A percentile compares a stretch with the other conserved stretches of the same genome.
These are phyloP conservation scores for Posidonia oceanica DNA, from an alignment of 116 monocot genomes.

Conservation along the genomic window DNA sequence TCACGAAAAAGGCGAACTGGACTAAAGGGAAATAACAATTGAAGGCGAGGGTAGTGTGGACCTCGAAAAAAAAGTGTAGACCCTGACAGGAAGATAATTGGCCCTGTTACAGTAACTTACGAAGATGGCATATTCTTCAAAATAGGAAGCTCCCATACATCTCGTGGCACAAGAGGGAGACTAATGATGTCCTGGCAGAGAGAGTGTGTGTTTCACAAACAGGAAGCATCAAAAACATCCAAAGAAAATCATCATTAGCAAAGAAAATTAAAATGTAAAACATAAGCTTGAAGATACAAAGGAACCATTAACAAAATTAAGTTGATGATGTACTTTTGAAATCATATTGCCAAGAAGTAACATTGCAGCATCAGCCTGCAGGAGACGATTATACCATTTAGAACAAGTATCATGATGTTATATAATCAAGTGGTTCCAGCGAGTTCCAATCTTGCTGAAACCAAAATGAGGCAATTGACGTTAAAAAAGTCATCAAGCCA, in stretches of 20 bases:
- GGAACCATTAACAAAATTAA: background rate
- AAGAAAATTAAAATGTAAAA: background rate
- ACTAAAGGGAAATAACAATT: too few species aligned
- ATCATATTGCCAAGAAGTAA: slow-evolving; percentile 60
- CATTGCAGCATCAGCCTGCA: slow-evolving; percentile 63
- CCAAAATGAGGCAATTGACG: too few species aligned
- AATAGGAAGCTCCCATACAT: slow-evolving; percentile 71
- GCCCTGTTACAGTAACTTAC: slow-evolving; percentile 17
- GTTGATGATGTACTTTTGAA: slow-evolving; percentile 23
- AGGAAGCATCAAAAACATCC: background rate
- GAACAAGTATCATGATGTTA: background rate
- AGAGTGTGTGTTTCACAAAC: background rate
- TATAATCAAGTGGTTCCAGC: background rate
- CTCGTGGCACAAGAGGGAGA: slow-evolving; percentile 45
- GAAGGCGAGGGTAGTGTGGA: too few species aligned
- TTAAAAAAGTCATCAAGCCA: background rate
- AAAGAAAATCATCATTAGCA: background rate
- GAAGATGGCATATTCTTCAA: slow-evolving; percentile 63
- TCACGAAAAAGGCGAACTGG: too few species aligned
- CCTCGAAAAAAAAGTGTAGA: too few species aligned
- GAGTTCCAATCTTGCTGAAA: background rate
- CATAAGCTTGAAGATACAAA: background rate
- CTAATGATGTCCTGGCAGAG: slow-evolving; percentile 41
- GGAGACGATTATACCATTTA: background rate
- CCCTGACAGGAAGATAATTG: too few species aligned